phyloP scores from a whole-genome alignment of 805 yeast species.

The Candida bentonensis region DNA sequence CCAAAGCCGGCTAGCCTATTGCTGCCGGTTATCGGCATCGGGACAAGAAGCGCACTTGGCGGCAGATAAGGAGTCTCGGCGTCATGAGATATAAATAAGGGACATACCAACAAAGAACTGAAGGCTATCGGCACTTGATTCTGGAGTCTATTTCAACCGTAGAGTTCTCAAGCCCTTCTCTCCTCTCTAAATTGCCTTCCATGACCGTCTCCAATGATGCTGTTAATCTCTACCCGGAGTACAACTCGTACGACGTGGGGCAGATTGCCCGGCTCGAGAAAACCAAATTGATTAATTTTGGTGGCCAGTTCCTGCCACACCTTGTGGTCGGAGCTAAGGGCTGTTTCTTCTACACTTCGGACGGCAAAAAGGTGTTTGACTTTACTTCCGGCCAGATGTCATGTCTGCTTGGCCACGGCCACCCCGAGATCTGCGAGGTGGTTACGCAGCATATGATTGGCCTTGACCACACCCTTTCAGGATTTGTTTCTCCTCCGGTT shows the following conservation, averaged over 20 bases:
- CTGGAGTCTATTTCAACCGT: too few species aligned
- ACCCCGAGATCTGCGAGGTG: neutral
- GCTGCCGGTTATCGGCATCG: too few species aligned
- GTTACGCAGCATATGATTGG: neutral
- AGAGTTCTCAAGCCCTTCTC: too few species aligned
- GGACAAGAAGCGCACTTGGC: too few species aligned
- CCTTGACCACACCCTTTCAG: conserved; percentile 1
- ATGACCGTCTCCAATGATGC: neutral
- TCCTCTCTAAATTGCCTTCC: too few species aligned
- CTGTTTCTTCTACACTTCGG: neutral
- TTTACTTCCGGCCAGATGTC: conserved; percentile 1
- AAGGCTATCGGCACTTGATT: too few species aligned
- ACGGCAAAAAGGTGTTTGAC: neutral
- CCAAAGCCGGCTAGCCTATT: too few species aligned
- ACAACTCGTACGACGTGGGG: neutral
- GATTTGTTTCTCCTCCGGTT: neutral
- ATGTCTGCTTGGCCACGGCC: neutral
- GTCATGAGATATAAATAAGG: too few species aligned
- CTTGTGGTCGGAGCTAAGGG: neutral
- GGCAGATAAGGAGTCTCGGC: too few species aligned
- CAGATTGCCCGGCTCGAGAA: neutral
- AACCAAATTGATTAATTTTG: neutral
- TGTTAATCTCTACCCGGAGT: neutral
- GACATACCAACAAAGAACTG: too few species aligned
- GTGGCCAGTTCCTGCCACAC: neutral